These are phyloP conservation scores for Ceratobasidium sp. DNA, from an alignment of 1,284 basidiomycete species.

Conservation along the genomic window DNA sequence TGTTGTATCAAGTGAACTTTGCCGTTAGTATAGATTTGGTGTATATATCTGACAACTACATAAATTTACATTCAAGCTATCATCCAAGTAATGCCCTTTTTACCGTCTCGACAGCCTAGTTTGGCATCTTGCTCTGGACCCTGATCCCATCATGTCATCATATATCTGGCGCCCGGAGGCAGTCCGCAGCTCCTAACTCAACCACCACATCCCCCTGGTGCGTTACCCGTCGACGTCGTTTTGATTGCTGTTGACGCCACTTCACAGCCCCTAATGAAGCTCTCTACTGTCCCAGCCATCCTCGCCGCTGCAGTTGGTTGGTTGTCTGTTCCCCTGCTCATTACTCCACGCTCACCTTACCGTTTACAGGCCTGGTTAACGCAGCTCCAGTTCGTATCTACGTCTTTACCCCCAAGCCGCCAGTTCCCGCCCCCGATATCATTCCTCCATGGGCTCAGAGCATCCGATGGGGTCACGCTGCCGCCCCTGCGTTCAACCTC, in stretches of 20 bases:
- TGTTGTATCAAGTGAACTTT: constrained; percentile 20
- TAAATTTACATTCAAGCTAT: constrained; percentile 36
- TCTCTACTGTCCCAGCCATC: constrained; percentile 48
- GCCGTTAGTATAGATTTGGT: constrained; percentile 20
- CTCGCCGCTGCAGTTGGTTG: constrained; percentile 51
- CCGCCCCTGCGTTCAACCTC: constrained; percentile 43
- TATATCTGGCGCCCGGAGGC: constrained; percentile 25
- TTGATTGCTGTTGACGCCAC: background rate
- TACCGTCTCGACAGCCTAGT: background rate
- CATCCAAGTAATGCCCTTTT: background rate
- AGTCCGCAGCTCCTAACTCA: constrained; percentile 26
- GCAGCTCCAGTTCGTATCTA: constrained; percentile 55
- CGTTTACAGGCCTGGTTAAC: constrained; percentile 48
- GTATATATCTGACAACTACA: constrained; percentile 38
- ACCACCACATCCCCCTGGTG: background rate
- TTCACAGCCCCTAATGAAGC: constrained; percentile 38
- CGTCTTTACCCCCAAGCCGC: constrained; percentile 50
- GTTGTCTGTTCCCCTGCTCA: constrained; percentile 48
- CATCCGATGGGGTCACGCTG: constrained; percentile 49
- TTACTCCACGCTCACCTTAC: constrained; percentile 45
- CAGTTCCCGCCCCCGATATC: constrained; percentile 47
- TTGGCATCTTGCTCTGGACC: background rate
- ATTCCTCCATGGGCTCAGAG: constrained; percentile 1
- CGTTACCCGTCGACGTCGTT: background rate
- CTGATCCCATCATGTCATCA: constrained; percentile 8